Evolutionary conservation across 2,329 filamentous ascomycete species (phyloP).

Genomic region (Immersiporthe knoxdaviesiana): DNA sequence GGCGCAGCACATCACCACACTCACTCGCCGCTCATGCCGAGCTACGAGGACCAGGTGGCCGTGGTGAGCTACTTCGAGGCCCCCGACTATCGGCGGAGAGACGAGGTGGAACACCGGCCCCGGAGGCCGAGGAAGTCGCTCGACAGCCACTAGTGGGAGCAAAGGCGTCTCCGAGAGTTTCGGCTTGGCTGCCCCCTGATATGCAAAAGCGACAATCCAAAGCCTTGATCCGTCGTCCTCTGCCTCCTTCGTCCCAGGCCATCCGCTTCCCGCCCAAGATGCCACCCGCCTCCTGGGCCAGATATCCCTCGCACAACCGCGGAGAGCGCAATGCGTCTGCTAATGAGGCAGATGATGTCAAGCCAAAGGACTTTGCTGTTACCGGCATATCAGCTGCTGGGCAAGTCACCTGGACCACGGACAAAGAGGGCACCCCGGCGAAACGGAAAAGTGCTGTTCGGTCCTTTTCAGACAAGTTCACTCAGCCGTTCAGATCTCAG

Average conservation of each 20-base stretch:
- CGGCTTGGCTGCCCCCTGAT: conserved; percentile 15
- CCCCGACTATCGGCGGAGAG: conserved; percentile 15
- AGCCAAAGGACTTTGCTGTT: conserved; percentile 38
- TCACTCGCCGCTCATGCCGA: background rate
- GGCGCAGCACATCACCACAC: conserved; percentile 21
- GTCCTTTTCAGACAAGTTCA: conserved; percentile 38
- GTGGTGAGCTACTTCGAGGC: background rate
- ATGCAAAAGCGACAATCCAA: conserved; percentile 18
- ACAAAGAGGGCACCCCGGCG: conserved; percentile 27
- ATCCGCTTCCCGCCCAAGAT: conserved; percentile 5
- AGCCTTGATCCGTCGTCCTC: background rate
- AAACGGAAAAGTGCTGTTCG: conserved; percentile 26
- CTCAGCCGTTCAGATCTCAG: conserved; percentile 37
- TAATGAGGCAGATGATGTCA: conserved; percentile 34
- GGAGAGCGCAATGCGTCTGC: conserved; percentile 36
- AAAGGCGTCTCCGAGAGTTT: conserved; percentile 15
- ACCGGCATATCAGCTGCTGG: conserved; percentile 31
- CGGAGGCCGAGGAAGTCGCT: conserved; percentile 14
- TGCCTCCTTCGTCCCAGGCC: background rate
- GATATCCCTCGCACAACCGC: conserved; percentile 39
- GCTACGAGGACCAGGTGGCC: background rate
- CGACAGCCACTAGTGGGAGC: conserved; percentile 18
- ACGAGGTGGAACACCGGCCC: background rate
- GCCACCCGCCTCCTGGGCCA: conserved; percentile 41
- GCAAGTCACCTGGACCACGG: conserved; percentile 36